Base-by-base conservation (phyloP, 345 rosid species). In the Iberis pinnata region DNA sequence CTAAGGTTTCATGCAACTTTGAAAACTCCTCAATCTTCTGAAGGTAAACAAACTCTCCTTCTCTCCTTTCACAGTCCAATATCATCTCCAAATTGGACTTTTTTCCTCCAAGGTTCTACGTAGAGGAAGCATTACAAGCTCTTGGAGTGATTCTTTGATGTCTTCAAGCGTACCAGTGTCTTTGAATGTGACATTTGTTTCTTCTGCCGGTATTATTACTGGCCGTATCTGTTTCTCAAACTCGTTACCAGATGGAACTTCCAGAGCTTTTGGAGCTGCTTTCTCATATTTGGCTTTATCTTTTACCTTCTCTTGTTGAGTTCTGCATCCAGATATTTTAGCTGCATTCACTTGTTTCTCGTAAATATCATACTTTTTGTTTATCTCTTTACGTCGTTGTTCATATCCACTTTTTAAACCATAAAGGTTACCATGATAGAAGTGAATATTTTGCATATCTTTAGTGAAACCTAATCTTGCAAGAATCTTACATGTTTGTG, bases 221-320 rank as follows among this genome's bases (percentile, higher is more conserved):
- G 93, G 98, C 73, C 97, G 75, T 74, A 85, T 88, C 12, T 94
- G 83, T 78, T 88, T 92, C 75, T 92, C 98, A 31, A 92, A 88
- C 75, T 92, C 98, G 46, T 92, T 88, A 74, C 85, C 98, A 0
- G 86, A 88, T 42, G 77, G 63, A 58, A 74, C 80, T 56, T 87
- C 93, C 95, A n/a, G n/a, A n/a, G n/a, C n/a, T n/a, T n/a, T n/a
- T n/a, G n/a, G n/a, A n/a, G n/a, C n/a, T n/a, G n/a, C n/a, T n/a
- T n/a, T n/a, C n/a, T n/a, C n/a, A n/a, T n/a, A 68, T 73, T 87
- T 90, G 4, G 88, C 96, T 41, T 77, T 79, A 48, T 82, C 96
- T 56, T 84, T 90, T 20, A 87, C 96, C 74, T 84, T 90, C 52
- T 90, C 96, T 61, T 82, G 95, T 68, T 84, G 87, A 60, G 18